Base-by-base conservation (phyloP, 2,329 filamentous ascomycete species). In the Fusarium floridanum region DNA sequence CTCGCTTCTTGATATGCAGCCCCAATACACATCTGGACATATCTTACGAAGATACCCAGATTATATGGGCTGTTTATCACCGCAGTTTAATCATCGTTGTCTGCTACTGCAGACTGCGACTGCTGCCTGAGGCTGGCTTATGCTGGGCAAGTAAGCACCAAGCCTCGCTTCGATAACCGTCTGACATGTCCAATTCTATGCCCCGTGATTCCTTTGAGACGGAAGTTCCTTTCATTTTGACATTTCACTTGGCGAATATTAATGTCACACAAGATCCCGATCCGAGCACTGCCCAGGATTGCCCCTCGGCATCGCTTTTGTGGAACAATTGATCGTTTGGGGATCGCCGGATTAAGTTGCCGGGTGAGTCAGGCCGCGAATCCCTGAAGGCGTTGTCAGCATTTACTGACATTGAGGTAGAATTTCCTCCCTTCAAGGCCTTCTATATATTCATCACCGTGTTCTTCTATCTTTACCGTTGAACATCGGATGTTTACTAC, bases 321-420 rank as follows among this genome's bases (percentile, higher is more conserved):
- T 20, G 50, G 27, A 32, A 20, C 6, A 55, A 32, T 32, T 29
- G 27, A 20, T 20, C 50, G 27, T 55, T 32, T 55, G 10, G 50
- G 50, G 50, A 8, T 22, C 8, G 22, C 16, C 14, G 43, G 8
- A 24, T n/a, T 20, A 11, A 55, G 50, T 14, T 4, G 27, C 50
- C 27, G 50, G 12, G 50, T 55, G 50, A 55, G 50, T 55, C 50
- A 55, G 50, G 17, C 50, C 50, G 50, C 14, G 17, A 7, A 12
- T 32, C 27, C n/a, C 10, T 32, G 50, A 12, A 6, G 9, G 24
- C 16, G 5, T 17, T 3, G 2, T 50, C 45, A 16, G 8, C 11
- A n/a, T 34, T 53, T 2, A 32, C 48, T 53, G 17, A 53, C 10
- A 53, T 32, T 8, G 6, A 20, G 11, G 17, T 6, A 55, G 50